Conservation (phyloP, 176 grass and related monocot genomes). For the Miscanthus lutarioriparius region DNA sequence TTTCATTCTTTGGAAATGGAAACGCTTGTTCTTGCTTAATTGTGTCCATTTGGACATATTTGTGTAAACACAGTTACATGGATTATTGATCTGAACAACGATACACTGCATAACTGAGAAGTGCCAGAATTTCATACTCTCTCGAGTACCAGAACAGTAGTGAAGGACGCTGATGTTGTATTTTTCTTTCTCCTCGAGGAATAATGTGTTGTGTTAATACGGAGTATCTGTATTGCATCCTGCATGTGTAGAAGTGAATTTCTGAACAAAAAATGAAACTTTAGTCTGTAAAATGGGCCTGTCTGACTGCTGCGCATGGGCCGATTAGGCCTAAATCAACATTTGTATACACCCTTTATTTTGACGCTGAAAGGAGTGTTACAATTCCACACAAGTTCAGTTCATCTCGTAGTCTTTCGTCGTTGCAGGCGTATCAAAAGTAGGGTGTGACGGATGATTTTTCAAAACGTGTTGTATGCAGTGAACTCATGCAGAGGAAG, state of each 20-base stretch:
- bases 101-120: not conserved
- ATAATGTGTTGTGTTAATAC: not conserved
- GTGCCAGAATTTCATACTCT: not conserved
- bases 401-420: not conserved
- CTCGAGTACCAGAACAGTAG: not conserved
- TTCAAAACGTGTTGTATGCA: not conserved
- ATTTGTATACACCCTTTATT: not conserved
- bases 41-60: not conserved
- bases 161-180: not conserved
- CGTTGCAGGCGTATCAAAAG: not conserved
- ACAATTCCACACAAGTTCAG: not conserved
- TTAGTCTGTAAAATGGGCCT: not conserved
- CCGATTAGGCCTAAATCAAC: not conserved
- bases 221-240: not conserved
- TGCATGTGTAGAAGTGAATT: not conserved
- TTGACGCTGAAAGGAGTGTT: too few relatives aligned
- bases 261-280: not conserved
- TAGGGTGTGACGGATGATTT: not conserved
- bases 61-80: not conserved
- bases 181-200: not conserved
- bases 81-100: not conserved
- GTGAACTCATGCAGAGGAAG: not conserved
- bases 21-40: not conserved
- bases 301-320: not conserved
- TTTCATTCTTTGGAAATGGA: not conserved